Conservation (phyloP, 192 early-diverging fungal genomes). For the Cetraspora pellucida region DNA sequence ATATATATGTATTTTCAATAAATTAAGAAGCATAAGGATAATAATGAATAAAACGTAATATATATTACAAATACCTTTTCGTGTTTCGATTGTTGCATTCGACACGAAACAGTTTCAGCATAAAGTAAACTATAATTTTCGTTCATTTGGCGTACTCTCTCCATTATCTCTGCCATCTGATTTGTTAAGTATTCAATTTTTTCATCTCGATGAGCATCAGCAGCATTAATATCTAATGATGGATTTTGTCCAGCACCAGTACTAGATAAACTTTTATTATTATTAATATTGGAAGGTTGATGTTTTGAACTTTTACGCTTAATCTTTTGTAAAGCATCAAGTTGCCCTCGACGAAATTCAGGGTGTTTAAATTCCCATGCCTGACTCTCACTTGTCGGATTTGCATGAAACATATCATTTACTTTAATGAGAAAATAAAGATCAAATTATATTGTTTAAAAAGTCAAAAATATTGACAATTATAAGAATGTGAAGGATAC, state of each 20-base stretch:
- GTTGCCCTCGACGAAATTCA: conserved; percentile 73
- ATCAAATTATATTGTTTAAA: conserved; percentile 8
- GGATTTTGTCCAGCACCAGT: background rate
- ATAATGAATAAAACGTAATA: background rate
- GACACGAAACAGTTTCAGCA: conserved; percentile 28
- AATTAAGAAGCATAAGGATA: background rate
- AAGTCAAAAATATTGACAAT: conserved; percentile 33
- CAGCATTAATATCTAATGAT: background rate
- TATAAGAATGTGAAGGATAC: conserved; percentile 40
- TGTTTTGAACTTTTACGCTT: conserved; percentile 60
- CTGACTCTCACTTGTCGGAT: conserved; percentile 62
- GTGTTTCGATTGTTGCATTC: conserved; percentile 31
- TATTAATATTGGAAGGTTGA: background rate
- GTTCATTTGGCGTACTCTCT: conserved; percentile 13
- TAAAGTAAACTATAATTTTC: conserved; percentile 30
- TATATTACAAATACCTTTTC: conserved; percentile 1
- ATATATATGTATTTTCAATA: no score
- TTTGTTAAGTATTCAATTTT: conserved; percentile 28
- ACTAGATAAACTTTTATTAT: background rate
- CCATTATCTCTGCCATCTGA: conserved; percentile 30
- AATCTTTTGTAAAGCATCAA: conserved; percentile 68
- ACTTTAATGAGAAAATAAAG: conserved; percentile 32
- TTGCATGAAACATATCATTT: conserved; percentile 57
- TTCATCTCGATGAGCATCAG: conserved; percentile 21
- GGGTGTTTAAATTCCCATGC: conserved; percentile 91